Evolutionary conservation across 495 filamentous ascomycete genomes (phyloP).

Genomic region (Xylaria sp.): DNA sequence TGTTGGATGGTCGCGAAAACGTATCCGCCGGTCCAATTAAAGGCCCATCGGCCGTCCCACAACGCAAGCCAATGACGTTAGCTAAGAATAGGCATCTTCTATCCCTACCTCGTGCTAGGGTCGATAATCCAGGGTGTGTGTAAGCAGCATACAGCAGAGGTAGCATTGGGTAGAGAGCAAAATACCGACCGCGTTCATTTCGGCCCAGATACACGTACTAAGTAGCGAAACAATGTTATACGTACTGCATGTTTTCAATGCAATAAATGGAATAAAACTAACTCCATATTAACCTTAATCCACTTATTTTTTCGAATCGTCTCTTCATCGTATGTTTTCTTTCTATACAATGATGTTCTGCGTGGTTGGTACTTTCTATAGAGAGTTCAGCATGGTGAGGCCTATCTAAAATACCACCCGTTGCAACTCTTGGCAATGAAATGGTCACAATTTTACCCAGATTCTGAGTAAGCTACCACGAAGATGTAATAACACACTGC

Average conservation of each 20-base stretch:
- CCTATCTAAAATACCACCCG: background rate
- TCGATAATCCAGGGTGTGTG: background rate
- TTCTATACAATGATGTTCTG: background rate
- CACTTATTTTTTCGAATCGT: too few species aligned
- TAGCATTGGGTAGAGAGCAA: background rate
- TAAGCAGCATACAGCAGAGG: background rate
- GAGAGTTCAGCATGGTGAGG: background rate
- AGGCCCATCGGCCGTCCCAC: background rate
- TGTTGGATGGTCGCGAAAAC: background rate
- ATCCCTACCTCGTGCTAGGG: background rate
- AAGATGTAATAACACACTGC: background rate
- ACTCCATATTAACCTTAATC: background rate
- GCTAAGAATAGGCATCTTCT: background rate
- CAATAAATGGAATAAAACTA: background rate
- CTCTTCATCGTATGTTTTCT: background rate
- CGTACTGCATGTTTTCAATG: background rate
- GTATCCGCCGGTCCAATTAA: conserved; percentile 19
- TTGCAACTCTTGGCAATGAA: too few species aligned
- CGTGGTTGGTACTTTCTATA: background rate
- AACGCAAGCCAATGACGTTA: background rate
- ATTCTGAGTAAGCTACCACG: background rate
- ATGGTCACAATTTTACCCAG: background rate
- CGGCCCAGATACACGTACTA: background rate
- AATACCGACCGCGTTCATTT: background rate
- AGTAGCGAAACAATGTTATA: background rate